Evolutionary conservation across 164 flowering plant species (phyloP).

Genomic region (Liquidambar formosana): DNA sequence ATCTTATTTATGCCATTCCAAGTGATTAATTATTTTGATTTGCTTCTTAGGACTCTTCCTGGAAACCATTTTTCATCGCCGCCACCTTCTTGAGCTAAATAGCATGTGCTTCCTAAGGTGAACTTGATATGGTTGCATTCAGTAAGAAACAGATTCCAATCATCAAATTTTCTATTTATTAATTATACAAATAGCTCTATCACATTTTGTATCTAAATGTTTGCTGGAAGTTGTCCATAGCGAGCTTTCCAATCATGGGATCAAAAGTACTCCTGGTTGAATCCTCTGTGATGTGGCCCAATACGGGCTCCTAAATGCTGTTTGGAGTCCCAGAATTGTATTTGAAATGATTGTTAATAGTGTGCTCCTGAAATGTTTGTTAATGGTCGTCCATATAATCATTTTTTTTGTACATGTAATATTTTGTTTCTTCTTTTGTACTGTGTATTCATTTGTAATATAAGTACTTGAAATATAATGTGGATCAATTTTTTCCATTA

Average conservation of each 20-base stretch:
- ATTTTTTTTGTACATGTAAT: neutral
- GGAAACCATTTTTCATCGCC: slow-evolving; percentile 59
- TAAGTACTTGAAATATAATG: neutral
- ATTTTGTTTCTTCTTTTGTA: neutral
- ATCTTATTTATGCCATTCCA: slow-evolving; percentile 2
- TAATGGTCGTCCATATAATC: neutral
- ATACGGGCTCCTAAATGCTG: neutral
- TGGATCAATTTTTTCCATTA: neutral
- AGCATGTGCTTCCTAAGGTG: slow-evolving; percentile 14
- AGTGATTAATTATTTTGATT: slow-evolving; percentile 15
- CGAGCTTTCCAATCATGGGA: neutral
- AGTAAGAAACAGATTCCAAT: neutral
- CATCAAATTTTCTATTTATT: too few relatives aligned
- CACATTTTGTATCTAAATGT: neutral
- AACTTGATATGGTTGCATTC: neutral
- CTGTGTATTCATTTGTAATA: neutral
- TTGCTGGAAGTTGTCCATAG: neutral
- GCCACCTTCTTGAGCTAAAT: slow-evolving; percentile 32
- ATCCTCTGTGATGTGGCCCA: neutral
- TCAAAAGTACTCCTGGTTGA: neutral
- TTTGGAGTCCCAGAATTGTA: neutral
- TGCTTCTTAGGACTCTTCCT: slow-evolving; percentile 53
- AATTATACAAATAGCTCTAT: neutral
- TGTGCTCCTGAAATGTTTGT: too few relatives aligned
- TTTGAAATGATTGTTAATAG: neutral